These are phyloP conservation scores for Durio zibethinus DNA, from an alignment of 345 rosid species.

Conservation along the genomic window DNA sequence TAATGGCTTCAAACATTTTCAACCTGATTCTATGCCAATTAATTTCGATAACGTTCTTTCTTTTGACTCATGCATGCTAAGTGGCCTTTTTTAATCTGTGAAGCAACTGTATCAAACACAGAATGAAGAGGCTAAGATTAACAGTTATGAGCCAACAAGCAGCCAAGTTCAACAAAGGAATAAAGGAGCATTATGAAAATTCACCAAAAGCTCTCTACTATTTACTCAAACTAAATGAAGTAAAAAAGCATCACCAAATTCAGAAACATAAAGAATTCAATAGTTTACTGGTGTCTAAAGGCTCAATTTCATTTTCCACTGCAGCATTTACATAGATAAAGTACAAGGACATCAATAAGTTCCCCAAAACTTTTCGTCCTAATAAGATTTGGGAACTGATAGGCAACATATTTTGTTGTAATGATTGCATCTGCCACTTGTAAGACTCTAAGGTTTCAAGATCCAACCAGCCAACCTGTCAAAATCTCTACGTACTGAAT, in stretches of 20 bases:
- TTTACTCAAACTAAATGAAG: neutral
- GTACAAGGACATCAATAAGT: neutral
- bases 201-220: neutral
- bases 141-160: neutral
- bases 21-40: neutral
- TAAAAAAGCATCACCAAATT: neutral
- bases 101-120: neutral
- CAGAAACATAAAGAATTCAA: neutral
- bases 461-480: neutral
- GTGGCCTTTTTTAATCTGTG: neutral
- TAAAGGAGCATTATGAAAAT: neutral
- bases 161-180: constrained; percentile 6
- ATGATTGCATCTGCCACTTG: neutral
- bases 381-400: neutral
- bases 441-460: neutral
- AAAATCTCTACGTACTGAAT: neutral
- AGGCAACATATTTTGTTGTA: neutral
- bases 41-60: neutral
- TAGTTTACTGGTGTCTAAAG: neutral
- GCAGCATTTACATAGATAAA: neutral
- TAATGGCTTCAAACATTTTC: neutral
- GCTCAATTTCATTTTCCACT: neutral
- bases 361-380: neutral
- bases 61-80: neutral
- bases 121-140: neutral